These are phyloP conservation scores for Erigeron canadensis DNA, from an alignment of 129 eudicot species.

Conservation along the genomic window DNA sequence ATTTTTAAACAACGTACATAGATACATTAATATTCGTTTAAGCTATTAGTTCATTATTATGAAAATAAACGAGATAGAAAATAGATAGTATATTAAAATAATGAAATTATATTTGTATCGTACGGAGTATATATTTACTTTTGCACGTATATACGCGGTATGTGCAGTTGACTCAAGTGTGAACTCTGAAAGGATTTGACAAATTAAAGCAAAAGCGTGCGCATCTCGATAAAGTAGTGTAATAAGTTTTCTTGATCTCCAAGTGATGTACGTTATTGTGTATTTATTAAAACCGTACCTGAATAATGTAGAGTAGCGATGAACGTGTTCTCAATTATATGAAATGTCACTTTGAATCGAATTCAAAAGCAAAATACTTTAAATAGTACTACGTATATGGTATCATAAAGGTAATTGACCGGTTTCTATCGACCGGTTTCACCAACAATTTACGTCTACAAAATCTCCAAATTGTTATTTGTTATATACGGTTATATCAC, in stretches of 20 bases:
- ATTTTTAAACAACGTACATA: background rate
- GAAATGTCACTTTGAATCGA: background rate
- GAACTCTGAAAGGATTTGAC: background rate
- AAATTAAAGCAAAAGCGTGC: background rate
- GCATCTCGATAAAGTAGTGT: background rate
- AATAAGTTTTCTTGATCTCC: slow-evolving; percentile 15
- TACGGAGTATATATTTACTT: no score
- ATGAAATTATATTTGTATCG: no score
- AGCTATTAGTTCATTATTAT: background rate
- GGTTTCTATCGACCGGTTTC: no score
- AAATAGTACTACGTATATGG: no score
- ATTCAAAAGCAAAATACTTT: no score
- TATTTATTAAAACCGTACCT: background rate
- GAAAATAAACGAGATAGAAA: background rate
- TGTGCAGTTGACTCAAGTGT: slow-evolving; percentile 12
- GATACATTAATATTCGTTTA: background rate
- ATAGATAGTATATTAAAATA: no score
- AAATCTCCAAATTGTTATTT: no score
- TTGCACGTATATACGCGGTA: no score
- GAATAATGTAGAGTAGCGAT: background rate
- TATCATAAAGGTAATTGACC: no score
- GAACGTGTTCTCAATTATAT: background rate
- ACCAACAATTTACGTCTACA: no score
- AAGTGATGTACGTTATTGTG: background rate
- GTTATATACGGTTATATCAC: no score